A percentile compares a stretch with the other conserved stretches of the same genome.
Evolutionary conservation across 352 stramenopile genomes (phyloP).

Genomic region (Phytophthora litchii): DNA sequence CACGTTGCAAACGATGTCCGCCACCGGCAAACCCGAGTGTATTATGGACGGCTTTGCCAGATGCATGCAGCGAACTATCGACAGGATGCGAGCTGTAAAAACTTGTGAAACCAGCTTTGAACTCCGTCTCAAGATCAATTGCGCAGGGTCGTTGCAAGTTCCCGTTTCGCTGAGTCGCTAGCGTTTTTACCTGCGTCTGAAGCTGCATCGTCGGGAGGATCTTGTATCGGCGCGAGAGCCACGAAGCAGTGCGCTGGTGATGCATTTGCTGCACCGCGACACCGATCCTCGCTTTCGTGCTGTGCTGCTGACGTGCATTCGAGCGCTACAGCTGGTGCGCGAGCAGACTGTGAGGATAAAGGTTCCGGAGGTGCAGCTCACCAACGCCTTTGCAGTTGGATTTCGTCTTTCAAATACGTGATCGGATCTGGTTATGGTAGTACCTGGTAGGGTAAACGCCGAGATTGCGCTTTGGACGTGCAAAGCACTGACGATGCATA

Average conservation of each 20-base stretch:
- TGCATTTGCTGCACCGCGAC: background rate
- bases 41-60: conserved; percentile 1
- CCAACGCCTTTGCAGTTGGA: conserved; percentile 11
- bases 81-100: conserved; percentile 22
- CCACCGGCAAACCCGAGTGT: background rate
- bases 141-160: background rate
- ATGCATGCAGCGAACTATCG: conserved; percentile 23
- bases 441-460: conserved; percentile 22
- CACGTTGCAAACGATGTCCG: conserved; percentile 16
- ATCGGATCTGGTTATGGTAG: conserved; percentile 17
- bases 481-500: conserved; percentile 9
- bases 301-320: conserved; percentile 8
- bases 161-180: conserved; percentile 1
- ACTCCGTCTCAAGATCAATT: background rate
- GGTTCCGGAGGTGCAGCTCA: conserved; percentile 29
- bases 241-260: background rate
- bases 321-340: conserved; percentile 17
- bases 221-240: conserved; percentile 2
- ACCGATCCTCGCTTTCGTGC: conserved; percentile 1
- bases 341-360: conserved; percentile 22
- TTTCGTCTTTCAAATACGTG: conserved; percentile 1
- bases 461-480: conserved; percentile 21
- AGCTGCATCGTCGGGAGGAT: conserved; percentile 21
- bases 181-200: conserved; percentile 25
- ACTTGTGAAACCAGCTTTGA: background rate